phyloP scores from a whole-genome alignment of 306 rosid genomes.

The Gynostemma pentaphyllum region DNA sequence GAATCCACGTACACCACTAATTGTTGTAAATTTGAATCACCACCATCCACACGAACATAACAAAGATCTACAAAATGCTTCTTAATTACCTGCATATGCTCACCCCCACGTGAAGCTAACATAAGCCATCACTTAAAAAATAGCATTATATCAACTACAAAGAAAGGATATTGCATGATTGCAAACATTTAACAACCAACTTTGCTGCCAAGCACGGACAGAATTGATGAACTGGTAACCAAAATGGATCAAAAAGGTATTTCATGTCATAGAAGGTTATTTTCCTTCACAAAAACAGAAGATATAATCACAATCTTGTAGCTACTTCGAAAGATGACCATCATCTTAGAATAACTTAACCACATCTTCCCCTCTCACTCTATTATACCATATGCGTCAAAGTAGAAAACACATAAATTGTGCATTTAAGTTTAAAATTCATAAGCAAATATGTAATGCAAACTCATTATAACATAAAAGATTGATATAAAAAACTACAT shows the following conservation, averaged over 20 bases:
- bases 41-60: constrained; percentile 36
- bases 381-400: background rate
- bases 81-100: constrained; percentile 56
- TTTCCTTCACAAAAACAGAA: background rate
- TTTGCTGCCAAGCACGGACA: background rate
- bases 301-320: background rate
- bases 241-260: background rate
- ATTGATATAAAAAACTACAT: background rate
- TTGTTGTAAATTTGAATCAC: constrained; percentile 34
- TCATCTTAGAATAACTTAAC: background rate
- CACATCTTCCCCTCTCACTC: background rate
- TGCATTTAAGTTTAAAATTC: background rate
- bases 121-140: background rate
- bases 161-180: background rate
- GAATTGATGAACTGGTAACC: background rate
- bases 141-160: background rate
- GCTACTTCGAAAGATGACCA: background rate
- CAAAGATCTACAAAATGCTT: constrained; percentile 62
- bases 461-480: background rate
- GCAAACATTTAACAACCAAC: background rate
- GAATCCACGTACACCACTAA: constrained; percentile 61
- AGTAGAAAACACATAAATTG: background rate
- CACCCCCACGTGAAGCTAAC: constrained; percentile 17
- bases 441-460: background rate
- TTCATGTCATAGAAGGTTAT: background rate